Conservation (phyloP, 208 protist species). For the Leptomonas seymouri region DNA sequence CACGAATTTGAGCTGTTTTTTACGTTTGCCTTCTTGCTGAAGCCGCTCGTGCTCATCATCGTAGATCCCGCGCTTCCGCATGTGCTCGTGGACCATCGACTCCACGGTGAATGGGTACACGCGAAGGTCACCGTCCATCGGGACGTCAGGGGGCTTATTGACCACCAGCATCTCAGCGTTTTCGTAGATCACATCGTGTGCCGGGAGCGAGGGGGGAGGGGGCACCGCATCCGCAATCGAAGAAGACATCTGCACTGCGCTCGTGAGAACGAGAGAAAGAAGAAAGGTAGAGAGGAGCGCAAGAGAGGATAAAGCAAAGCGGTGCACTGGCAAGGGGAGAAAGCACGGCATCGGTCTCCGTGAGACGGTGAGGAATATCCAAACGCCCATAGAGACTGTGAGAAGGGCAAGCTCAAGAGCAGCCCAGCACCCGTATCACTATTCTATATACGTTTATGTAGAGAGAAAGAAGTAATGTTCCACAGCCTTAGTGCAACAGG, state of each 20-base stretch:
- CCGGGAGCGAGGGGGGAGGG: neutral
- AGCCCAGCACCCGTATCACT: too few species aligned
- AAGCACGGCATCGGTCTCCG: too few species aligned
- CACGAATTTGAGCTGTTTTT: conserved; percentile 85
- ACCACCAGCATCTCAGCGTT: conserved; percentile 84
- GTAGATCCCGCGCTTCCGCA: conserved; percentile 38
- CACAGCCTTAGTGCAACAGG: too few species aligned
- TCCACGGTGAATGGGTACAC: conserved; percentile 47
- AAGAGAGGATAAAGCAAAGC: too few species aligned
- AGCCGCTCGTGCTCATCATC: conserved; percentile 34
- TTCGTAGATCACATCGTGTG: conserved; percentile 50
- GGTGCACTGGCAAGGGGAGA: too few species aligned
- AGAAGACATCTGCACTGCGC: neutral
- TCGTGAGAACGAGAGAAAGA: neutral
- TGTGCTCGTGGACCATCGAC: conserved; percentile 49
- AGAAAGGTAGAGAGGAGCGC: neutral
- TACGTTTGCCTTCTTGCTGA: conserved; percentile 32
- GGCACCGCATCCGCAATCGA: neutral
- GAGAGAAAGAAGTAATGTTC: too few species aligned
- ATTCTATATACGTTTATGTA: too few species aligned
- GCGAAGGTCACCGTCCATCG: conserved; percentile 72
- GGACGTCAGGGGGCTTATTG: conserved; percentile 84
- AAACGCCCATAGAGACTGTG: too few species aligned
- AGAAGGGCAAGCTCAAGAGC: too few species aligned
- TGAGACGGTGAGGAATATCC: too few species aligned